Evolutionary conservation across 2,329 filamentous ascomycete species (phyloP), one percentile per base, ranked within the genome.

Genomic region (Colletotrichum cereale): DNA sequence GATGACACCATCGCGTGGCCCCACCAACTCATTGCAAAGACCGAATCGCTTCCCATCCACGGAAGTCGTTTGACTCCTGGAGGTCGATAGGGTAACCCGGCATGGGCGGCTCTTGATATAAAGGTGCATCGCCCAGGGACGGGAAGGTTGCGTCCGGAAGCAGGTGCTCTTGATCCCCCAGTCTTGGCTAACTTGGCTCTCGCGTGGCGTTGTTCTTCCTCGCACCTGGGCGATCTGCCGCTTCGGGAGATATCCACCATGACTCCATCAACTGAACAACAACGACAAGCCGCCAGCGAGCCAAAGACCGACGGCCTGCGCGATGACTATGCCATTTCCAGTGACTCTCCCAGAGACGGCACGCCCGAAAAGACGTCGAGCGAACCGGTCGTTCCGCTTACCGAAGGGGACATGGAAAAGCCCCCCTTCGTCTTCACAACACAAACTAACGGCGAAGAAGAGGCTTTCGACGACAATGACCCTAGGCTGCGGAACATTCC

Each of bases 401-500:
- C 67, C 34, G 71, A 74, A 50, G 74, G 76, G 55, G 74, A 76
- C 58, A 67, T 74, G 29, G 74, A 75, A 53, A 74, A 75, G 52
- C 73, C 75, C 5, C 73, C 74, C 0, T 74, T 76, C 29, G 64
- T 75, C 14, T 75, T 73, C 50, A 74, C 73, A 2, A 55, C 75
- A 42, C 50, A 74, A 71, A 38, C 72, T 72, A 65, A 74, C 60
- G 31, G 74, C 72, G 42, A 66, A 60, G 74, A 82, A 62, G 75
- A 78, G 58, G 74, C 75, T n/a, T 78, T 82, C 55, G 75, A 77
- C 8, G 84, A 86, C 52, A 80, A 87, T n/a, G 83, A 88, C 67
- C 83, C 84, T 7, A 84, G 87, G 57, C 82, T 90, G 58, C 83
- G 79, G 60, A 85, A 88, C 62, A 83, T 91, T 18, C 88, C 88